Percentiles rank a stretch among this genome's conserved stretches.
Evolutionary conservation across 441 rosid genomes (phyloP).

Genomic region (Euphorbia schlechtendalii): DNA sequence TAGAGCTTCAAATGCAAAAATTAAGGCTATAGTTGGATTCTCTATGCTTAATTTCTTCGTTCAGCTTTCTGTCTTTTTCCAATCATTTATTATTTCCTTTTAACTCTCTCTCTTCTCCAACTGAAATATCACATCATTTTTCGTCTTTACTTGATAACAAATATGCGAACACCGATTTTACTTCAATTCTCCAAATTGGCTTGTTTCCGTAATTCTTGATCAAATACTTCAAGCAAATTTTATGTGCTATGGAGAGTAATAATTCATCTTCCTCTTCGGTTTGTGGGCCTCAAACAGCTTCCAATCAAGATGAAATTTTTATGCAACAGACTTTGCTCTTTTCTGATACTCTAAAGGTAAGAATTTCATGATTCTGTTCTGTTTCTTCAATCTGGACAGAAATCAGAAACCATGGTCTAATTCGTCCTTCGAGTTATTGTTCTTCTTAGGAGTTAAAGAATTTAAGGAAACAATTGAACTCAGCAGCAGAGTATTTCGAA

Average conservation of each 20-base stretch:
- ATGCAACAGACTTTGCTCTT: constrained; percentile 66
- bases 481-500: constrained; percentile 90
- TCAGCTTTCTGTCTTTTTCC: constrained; percentile 18
- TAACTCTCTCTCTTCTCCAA: neutral
- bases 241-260: constrained; percentile 25
- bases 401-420: neutral
- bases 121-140: constrained; percentile 1
- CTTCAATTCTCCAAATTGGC: neutral
- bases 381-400: neutral
- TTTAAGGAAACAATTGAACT: constrained; percentile 66
- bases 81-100: constrained; percentile 15
- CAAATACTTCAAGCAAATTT: neutral
- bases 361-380: neutral
- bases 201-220: neutral
- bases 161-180: neutral
- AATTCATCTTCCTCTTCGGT: constrained; percentile 39
- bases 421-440: neutral
- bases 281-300: constrained; percentile 36
- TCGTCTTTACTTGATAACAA: neutral
- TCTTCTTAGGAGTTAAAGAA: constrained; percentile 60
- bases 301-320: constrained; percentile 60
- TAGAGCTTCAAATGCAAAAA: constrained; percentile 9
- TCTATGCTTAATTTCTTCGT: neutral
- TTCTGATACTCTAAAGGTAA: constrained; percentile 65
- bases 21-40: constrained; percentile 13